Evolutionary conservation across 257 asterid species (phyloP).

Genomic region (Ocimum tenuiflorum): DNA sequence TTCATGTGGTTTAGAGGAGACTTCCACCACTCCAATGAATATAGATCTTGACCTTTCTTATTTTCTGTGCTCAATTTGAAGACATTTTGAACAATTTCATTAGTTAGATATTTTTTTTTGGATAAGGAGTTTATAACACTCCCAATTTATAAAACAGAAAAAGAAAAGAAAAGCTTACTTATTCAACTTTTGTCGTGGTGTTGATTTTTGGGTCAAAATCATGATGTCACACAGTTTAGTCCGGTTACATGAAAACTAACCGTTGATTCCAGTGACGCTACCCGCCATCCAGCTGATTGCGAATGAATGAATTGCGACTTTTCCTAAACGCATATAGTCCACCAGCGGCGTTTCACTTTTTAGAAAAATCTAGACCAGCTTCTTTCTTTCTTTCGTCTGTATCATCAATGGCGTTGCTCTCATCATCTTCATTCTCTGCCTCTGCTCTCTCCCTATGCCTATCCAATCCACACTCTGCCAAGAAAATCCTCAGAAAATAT

Average conservation of each 20-base stretch:
- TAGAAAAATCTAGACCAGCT: not conserved
- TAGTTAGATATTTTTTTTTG: too few relatives aligned
- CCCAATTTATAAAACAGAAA: too few relatives aligned
- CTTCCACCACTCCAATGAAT: too few relatives aligned
- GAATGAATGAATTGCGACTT: not conserved
- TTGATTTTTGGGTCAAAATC: too few relatives aligned
- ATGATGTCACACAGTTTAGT: too few relatives aligned
- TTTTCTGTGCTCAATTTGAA: too few relatives aligned
- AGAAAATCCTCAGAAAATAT: constrained; percentile 14
- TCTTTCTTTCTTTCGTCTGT: not conserved
- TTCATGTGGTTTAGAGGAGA: too few relatives aligned
- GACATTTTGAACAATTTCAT: too few relatives aligned
- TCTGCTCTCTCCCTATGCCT: constrained; percentile 29
- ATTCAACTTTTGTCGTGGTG: too few relatives aligned
- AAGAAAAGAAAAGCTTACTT: too few relatives aligned
- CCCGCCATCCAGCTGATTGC: constrained; percentile 18
- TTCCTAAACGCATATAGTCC: not conserved
- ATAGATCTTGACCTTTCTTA: too few relatives aligned
- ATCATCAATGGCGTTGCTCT: constrained; percentile 45
- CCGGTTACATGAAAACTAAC: not conserved
- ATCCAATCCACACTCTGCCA: constrained; percentile 20
- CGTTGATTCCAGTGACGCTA: constrained; percentile 1
- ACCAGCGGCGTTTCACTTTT: not conserved
- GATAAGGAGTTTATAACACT: too few relatives aligned
- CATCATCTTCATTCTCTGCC: constrained; percentile 31